phyloP scores from a whole-genome alignment of 768 basidiomycete species.

The Lentinula lateritia region DNA sequence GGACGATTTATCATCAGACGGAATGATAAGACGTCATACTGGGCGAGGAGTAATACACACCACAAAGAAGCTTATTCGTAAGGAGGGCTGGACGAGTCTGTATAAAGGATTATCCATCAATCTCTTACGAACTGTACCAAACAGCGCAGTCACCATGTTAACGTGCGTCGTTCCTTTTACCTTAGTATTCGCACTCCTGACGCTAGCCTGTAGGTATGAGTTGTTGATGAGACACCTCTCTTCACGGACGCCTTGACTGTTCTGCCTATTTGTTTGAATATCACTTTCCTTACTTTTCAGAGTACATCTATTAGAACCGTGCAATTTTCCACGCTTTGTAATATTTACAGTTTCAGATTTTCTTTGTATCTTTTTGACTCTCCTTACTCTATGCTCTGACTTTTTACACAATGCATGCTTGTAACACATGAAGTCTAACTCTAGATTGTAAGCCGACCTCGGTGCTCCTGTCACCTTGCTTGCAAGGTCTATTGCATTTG shows the following conservation, averaged over 20 bases:
- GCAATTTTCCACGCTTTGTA: slow-evolving; percentile 5
- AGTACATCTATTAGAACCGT: neutral
- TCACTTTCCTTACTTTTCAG: neutral
- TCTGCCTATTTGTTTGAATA: neutral
- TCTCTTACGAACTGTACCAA: slow-evolving; percentile 90
- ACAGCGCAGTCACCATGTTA: slow-evolving; percentile 92
- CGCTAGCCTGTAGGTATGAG: slow-evolving; percentile 35
- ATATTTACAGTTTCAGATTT: slow-evolving; percentile 8
- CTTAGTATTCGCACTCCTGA: neutral
- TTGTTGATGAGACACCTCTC: slow-evolving; percentile 48
- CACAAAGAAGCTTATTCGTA: slow-evolving; percentile 61
- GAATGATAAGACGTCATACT: slow-evolving; percentile 51
- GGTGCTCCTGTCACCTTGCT: too few species aligned
- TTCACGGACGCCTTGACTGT: slow-evolving; percentile 22
- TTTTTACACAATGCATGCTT: neutral
- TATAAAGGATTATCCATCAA: slow-evolving; percentile 96
- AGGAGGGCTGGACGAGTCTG: slow-evolving; percentile 85
- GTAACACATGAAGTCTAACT: neutral
- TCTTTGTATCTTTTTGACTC: slow-evolving; percentile 2
- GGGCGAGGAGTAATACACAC: slow-evolving; percentile 70
- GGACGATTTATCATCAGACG: slow-evolving; percentile 53
- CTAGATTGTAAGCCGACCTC: neutral
- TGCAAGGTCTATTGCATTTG: too few species aligned
- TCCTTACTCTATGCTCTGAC: neutral
- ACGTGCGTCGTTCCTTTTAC: slow-evolving; percentile 47